A percentile compares a stretch with the other conserved stretches of the same genome.
Conservation (phyloP, 169 alveolate species). For the Eimeria sp. region DNA sequence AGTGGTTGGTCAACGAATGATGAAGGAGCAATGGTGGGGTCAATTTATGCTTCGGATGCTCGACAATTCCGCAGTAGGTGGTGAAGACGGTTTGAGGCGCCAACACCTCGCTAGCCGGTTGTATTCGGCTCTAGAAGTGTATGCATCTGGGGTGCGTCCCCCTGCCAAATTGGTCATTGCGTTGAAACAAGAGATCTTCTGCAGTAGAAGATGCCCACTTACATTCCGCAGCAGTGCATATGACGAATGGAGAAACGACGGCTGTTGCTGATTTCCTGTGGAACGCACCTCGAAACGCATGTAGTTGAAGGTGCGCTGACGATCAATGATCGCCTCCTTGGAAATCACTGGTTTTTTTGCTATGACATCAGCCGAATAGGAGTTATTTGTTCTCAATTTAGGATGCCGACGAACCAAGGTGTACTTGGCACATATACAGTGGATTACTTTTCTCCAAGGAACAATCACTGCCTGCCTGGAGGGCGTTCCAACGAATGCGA, state of each 20-base stretch:
- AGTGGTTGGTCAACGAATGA: conserved; percentile 26
- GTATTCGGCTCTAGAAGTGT: not conserved
- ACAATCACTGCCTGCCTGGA: not conserved
- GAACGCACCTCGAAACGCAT: not conserved
- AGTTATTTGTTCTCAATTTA: not conserved
- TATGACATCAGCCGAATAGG: not conserved
- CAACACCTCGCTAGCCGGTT: not conserved
- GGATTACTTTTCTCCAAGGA: not conserved
- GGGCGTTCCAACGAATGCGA: not conserved
- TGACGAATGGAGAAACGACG: not conserved
- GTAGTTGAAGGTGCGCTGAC: not conserved
- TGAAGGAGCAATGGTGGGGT: not conserved
- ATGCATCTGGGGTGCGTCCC: not conserved
- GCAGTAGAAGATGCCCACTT: not conserved
- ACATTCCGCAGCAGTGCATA: not conserved
- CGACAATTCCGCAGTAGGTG: not conserved
- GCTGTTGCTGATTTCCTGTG: not conserved
- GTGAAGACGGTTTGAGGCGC: not conserved
- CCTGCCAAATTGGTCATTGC: not conserved
- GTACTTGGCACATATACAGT: not conserved
- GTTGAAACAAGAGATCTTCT: conserved; percentile 13
- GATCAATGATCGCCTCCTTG: not conserved
- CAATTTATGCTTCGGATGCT: not conserved
- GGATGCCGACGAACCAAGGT: not conserved
- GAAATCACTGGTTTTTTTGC: not conserved